A percentile compares a stretch with the other conserved stretches of the same genome.
These are phyloP conservation scores for Auxenochlorella protothecoides DNA, from an alignment of 139 green algal species.

Conservation along the genomic window DNA sequence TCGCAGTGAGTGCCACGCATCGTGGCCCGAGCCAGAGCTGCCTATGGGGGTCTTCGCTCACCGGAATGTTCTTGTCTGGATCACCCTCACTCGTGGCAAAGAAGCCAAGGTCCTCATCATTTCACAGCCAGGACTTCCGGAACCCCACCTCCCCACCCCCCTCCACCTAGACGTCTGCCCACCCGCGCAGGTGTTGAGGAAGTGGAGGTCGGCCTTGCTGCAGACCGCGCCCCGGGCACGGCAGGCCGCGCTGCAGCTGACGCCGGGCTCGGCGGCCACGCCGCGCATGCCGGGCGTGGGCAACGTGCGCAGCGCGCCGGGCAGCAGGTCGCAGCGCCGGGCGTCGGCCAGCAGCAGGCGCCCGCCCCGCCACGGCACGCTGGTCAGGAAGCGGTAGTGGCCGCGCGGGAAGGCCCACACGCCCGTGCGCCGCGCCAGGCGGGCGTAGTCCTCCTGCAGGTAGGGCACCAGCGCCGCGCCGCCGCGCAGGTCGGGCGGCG, in stretches of 20 bases:
- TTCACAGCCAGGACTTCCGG: too few relatives aligned
- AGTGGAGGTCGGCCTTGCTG: constrained; percentile 28
- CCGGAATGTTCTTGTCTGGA: too few relatives aligned
- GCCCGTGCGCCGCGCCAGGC: constrained; percentile 11
- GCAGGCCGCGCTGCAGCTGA: constrained; percentile 23
- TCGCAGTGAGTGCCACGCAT: too few relatives aligned
- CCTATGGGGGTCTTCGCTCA: too few relatives aligned
- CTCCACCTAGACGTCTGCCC: too few relatives aligned
- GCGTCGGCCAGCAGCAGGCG: constrained; percentile 25
- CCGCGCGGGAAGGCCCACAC: constrained; percentile 32
- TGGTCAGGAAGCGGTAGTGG: constrained; percentile 15
- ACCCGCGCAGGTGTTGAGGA: constrained; percentile 32
- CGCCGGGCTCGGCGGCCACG: constrained; percentile 1
- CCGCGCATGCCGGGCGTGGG: constrained; percentile 9
- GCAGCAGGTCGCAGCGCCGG: constrained; percentile 26
- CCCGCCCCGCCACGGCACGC: constrained; percentile 13
- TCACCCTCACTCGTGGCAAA: too few relatives aligned
- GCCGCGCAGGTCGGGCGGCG: background rate
- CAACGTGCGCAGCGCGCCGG: constrained; percentile 1
- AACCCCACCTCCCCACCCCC: background rate
- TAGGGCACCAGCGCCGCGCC: constrained; percentile 13
- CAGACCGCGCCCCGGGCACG: constrained; percentile 17
- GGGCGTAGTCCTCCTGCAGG: constrained; percentile 17
- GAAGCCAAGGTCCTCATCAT: too few relatives aligned
- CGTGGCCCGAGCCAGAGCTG: too few relatives aligned